These are phyloP conservation scores for Penicillium sp. DNA, from an alignment of 2,329 filamentous ascomycete species.

Conservation along the genomic window DNA sequence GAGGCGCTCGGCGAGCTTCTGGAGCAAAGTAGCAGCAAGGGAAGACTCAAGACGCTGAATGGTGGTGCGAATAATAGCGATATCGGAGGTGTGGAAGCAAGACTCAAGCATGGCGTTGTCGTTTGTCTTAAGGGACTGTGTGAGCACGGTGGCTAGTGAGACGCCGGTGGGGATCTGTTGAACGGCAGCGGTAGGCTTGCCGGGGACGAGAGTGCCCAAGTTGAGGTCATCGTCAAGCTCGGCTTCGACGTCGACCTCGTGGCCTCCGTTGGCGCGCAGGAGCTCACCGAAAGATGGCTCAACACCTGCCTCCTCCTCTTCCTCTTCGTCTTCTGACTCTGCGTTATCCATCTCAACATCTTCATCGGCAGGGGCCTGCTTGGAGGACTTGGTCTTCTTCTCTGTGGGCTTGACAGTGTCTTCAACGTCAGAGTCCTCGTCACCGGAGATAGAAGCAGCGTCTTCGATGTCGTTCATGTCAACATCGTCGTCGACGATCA, in stretches of 20 bases:
- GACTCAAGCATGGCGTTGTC: slow-evolving; percentile 87
- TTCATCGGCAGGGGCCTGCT: slow-evolving; percentile 29
- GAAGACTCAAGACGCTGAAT: slow-evolving; percentile 87
- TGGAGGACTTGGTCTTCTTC: slow-evolving; percentile 22
- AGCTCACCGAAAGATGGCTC: slow-evolving; percentile 86
- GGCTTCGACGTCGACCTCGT: slow-evolving; percentile 70
- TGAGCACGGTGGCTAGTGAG: slow-evolving; percentile 87
- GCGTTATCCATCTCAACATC: slow-evolving; percentile 45
- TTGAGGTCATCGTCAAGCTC: slow-evolving; percentile 48
- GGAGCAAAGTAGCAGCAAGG: slow-evolving; percentile 75
- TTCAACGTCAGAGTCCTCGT: slow-evolving; percentile 30
- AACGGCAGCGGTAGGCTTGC: slow-evolving; percentile 46
- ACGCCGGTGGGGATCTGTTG: slow-evolving; percentile 68
- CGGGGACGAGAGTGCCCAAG: slow-evolving; percentile 47
- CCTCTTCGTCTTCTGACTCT: slow-evolving; percentile 29
- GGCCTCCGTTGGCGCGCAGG: slow-evolving; percentile 66
- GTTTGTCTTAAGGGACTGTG: slow-evolving; percentile 89
- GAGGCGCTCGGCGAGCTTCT: slow-evolving; percentile 81
- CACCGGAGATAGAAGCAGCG: slow-evolving; percentile 26
- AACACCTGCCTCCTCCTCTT: slow-evolving; percentile 45
- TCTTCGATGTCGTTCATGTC: slow-evolving; percentile 35
- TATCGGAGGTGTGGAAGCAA: slow-evolving; percentile 79
- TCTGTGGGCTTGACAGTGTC: slow-evolving; percentile 20
- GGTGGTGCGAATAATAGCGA: slow-evolving; percentile 77
- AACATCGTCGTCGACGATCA: slow-evolving; percentile 45